A percentile compares a stretch with the other conserved stretches of the same genome.
These are phyloP conservation scores for Achlya hypogyna DNA, from an alignment of 352 stramenopile genomes.

Conservation along the genomic window DNA sequence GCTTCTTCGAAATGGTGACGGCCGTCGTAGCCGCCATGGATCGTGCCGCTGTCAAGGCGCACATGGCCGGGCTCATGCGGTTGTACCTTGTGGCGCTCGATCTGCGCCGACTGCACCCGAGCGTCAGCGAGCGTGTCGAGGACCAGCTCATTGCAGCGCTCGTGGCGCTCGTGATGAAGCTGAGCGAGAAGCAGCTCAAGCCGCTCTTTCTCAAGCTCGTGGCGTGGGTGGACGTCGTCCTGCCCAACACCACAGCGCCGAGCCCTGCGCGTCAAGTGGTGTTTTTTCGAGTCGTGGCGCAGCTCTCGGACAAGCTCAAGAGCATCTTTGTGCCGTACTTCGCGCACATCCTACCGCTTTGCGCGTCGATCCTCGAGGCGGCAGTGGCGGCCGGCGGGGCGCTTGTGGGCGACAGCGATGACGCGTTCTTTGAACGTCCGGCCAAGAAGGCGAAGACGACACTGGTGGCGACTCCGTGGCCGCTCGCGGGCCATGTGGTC, in stretches of 20 bases:
- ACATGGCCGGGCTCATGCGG: constrained; percentile 63
- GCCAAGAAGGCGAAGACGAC: constrained; percentile 33
- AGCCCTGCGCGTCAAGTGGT: constrained; percentile 44
- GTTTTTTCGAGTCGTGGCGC: constrained; percentile 74
- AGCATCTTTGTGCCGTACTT: constrained; percentile 87
- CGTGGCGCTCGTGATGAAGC: constrained; percentile 73
- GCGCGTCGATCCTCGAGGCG: constrained; percentile 25
- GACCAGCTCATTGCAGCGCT: constrained; percentile 68
- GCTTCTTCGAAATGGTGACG: constrained; percentile 34
- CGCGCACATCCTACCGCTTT: constrained; percentile 56
- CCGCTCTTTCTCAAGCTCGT: constrained; percentile 79
- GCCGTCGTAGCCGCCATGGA: constrained; percentile 51
- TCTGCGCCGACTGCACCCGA: constrained; percentile 51
- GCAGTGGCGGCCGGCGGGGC: constrained; percentile 39
- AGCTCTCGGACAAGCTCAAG: constrained; percentile 69
- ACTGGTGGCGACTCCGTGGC: constrained; percentile 26
- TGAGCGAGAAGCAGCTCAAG: constrained; percentile 86
- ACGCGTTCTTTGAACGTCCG: constrained; percentile 34
- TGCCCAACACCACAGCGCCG: constrained; percentile 23
- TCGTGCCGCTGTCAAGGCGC: constrained; percentile 39
- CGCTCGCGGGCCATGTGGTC: constrained; percentile 50
- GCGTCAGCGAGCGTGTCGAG: constrained; percentile 52
- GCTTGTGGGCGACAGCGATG: constrained; percentile 34
- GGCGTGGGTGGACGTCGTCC: constrained; percentile 54
- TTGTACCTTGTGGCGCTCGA: constrained; percentile 79